A percentile compares a stretch with the other conserved stretches of the same genome.
Evolutionary conservation across 2,329 filamentous ascomycete species (phyloP).

Genomic region (Talaromyces atroroseus): DNA sequence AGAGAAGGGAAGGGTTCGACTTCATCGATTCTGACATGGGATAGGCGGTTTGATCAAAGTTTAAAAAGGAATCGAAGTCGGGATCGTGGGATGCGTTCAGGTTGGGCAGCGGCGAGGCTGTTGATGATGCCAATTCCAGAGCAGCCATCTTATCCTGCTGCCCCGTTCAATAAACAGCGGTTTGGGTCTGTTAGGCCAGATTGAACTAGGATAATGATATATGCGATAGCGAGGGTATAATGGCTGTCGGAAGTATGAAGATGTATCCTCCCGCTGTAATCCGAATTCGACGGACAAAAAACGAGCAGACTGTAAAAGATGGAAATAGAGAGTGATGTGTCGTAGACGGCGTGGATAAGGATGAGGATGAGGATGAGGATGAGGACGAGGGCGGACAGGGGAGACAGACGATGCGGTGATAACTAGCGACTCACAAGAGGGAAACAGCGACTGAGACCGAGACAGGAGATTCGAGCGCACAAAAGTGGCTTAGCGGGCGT

Average conservation of each 20-base stretch:
- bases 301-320: neutral
- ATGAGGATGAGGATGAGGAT: neutral
- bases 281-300: neutral
- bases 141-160: constrained; percentile 16
- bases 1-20: constrained; percentile 30
- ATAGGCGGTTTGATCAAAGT: constrained; percentile 41
- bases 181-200: neutral
- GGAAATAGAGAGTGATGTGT: neutral
- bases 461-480: no score
- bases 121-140: constrained; percentile 27
- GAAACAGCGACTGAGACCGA: neutral
- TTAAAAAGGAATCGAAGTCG: constrained; percentile 44
- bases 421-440: neutral
- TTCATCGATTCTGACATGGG: constrained; percentile 31
- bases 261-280: neutral
- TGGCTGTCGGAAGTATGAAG: neutral
- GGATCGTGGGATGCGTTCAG: constrained; percentile 36
- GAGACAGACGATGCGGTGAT: neutral
- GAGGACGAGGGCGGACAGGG: neutral
- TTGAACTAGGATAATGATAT: neutral
- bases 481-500: no score
- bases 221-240: neutral
- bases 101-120: constrained; percentile 25
- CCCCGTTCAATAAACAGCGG: neutral
- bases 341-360: neutral